phyloP scores from a whole-genome alignment of 192 early-diverging fungal species.

The Diversispora epigaea region DNA sequence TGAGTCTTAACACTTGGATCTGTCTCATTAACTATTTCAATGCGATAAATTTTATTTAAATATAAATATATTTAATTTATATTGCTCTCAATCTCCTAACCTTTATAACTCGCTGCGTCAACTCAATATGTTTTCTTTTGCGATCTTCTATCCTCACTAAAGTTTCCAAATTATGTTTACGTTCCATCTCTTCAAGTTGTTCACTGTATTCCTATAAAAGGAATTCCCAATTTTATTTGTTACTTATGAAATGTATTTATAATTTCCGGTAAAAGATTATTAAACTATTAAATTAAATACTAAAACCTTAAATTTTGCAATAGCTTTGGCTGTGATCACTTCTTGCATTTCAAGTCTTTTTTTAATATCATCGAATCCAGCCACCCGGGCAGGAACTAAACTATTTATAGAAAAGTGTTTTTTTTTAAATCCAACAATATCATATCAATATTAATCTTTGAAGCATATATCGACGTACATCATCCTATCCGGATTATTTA shows the following conservation, averaged over 20 bases:
- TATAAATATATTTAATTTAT: background rate
- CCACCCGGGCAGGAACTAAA: slow-evolving; percentile 88
- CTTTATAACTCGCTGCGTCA: slow-evolving; percentile 71
- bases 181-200: slow-evolving; percentile 58
- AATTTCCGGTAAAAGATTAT: no score
- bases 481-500: slow-evolving; percentile 84
- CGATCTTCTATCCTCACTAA: slow-evolving; percentile 73
- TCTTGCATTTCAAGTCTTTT: slow-evolving; percentile 82
- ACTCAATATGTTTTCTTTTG: slow-evolving; percentile 71
- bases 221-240: no score
- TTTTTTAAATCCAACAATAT: no score
- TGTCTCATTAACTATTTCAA: slow-evolving; percentile 76
- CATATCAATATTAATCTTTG: background rate
- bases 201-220: slow-evolving; percentile 54
- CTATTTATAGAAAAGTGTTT: slow-evolving; percentile 40
- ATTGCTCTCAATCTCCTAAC: slow-evolving; percentile 38
- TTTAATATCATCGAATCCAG: slow-evolving; percentile 87
- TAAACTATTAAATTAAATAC: slow-evolving; percentile 25
- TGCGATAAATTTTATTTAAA: background rate
- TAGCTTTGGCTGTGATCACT: slow-evolving; percentile 63
- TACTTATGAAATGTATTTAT: no score
- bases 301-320: slow-evolving; percentile 65
- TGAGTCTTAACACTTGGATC: slow-evolving; percentile 80
- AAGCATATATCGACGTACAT: slow-evolving; percentile 51
- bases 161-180: slow-evolving; percentile 73